Conservation (phyloP, 345 rosid species). For the Corchorus capsularis region DNA sequence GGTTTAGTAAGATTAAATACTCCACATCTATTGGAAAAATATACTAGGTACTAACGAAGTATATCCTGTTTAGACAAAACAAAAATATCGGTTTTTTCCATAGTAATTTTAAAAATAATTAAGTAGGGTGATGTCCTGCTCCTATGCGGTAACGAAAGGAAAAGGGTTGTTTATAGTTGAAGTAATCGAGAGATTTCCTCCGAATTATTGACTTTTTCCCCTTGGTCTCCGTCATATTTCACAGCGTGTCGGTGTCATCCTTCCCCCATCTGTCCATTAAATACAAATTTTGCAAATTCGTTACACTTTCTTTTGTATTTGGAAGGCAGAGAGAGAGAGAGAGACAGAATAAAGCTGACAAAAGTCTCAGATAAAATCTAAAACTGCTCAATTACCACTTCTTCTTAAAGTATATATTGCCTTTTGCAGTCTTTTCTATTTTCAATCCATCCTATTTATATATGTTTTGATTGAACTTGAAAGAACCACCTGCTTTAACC, state of each 20-base stretch:
- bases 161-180: background rate
- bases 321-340: background rate
- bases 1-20: too few relatives aligned
- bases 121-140: too few relatives aligned
- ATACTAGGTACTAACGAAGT: too few relatives aligned
- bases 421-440: background rate
- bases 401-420: background rate
- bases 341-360: background rate
- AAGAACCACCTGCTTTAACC: background rate
- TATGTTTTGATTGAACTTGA: too few relatives aligned
- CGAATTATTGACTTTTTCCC: constrained; percentile 3
- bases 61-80: too few relatives aligned
- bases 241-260: background rate
- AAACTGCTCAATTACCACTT: background rate
- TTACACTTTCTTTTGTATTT: background rate
- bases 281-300: background rate
- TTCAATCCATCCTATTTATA: background rate
- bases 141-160: background rate
- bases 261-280: background rate
- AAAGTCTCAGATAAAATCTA: background rate
- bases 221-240: background rate
- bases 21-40: too few relatives aligned
- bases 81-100: too few relatives aligned
- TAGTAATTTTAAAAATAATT: too few relatives aligned
- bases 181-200: constrained; percentile 17